Base-by-base conservation (phyloP, 345 rosid genomes). In the Eucalyptus melliodora region DNA sequence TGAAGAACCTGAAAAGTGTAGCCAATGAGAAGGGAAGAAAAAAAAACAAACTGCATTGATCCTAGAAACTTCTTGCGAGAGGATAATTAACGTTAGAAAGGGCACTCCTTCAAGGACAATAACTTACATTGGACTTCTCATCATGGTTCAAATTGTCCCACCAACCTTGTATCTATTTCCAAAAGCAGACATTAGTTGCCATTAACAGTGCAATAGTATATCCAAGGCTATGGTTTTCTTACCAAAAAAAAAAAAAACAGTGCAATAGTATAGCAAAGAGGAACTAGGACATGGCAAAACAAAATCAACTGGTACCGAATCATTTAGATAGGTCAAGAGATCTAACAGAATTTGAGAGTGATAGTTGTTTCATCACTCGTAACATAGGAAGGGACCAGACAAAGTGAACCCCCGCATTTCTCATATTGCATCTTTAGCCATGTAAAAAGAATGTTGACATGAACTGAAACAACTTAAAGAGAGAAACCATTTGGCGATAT, bases 121-220 rank as follows among this genome's bases (percentile, higher is more conserved):
- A 44, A 87, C 97, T 93, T 90, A 96, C 99, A 91, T 95, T 94
- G 40, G 91, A 92, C 92, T 93, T 97, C 92, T 96, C 99, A 92
- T 92, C 92, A 42, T 92, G 90, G 89, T 92, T 86, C 92, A 97
- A 82, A 86, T 31, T 92, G 89, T 93, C 95, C 99, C 99, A 97
- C 99, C 99, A 97, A 40, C 99, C 97, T 86, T 72, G 92, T 72
- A 93, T 96, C 99, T 97, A 90, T 86, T 72, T 31, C 65, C 77
- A 45, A 4, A 65, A 47, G 31, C 19, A 16, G 37, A 26, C 7
- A 59, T 50, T 62, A 65, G 16, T 16, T 59, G 72, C 49, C 50
- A 37, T 42, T 47, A 19, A 77, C 83, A 77, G 42, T 19, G 47
- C 27, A 40, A 37, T 77, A 40, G 83, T 40, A 77, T 77, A 30